These are phyloP conservation scores for Crithidia bombi DNA, from an alignment of 208 protist species.

Conservation along the genomic window DNA sequence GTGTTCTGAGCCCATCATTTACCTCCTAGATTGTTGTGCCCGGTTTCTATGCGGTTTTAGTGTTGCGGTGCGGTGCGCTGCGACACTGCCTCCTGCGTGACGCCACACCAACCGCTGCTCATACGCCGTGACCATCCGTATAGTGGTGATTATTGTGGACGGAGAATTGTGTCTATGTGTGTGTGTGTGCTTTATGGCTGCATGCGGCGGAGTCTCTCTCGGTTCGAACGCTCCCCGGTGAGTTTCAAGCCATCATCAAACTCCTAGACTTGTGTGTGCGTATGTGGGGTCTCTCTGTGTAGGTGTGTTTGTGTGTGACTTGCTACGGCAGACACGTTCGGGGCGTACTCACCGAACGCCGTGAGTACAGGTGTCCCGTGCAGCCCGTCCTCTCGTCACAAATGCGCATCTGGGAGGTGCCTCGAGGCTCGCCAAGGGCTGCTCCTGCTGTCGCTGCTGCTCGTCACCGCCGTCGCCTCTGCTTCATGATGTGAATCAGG, in stretches of 20 bases:
- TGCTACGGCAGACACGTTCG: too few species aligned
- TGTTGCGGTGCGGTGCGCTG: not conserved
- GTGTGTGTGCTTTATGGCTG: conserved; percentile 12
- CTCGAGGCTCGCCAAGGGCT: not conserved
- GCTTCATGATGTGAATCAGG: conserved; percentile 33
- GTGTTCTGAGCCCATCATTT: conserved; percentile 15
- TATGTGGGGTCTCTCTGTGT: not conserved
- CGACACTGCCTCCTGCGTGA: conserved; percentile 2
- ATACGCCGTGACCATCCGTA: conserved; percentile 23
- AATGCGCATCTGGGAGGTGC: too few species aligned
- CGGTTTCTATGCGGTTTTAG: not conserved
- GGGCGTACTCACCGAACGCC: too few species aligned
- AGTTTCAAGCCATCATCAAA: conserved; percentile 23
- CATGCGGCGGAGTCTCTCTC: conserved; percentile 21
- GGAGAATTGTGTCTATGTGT: conserved; percentile 16
- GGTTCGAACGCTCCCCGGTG: conserved; percentile 15
- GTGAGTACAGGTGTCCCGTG: too few species aligned
- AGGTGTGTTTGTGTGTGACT: not conserved
- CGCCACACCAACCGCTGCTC: conserved; percentile 27
- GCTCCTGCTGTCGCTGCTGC: not conserved
- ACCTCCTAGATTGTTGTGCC: conserved; percentile 3
- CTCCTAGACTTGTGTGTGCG: not conserved
- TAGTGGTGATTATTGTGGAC: conserved; percentile 32
- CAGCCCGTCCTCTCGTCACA: too few species aligned
- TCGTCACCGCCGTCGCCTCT: not conserved